A percentile compares a stretch with the other conserved stretches of the same genome.
Conservation (phyloP, 2,329 filamentous ascomycete genomes). For the Ascochyta koolunga region DNA sequence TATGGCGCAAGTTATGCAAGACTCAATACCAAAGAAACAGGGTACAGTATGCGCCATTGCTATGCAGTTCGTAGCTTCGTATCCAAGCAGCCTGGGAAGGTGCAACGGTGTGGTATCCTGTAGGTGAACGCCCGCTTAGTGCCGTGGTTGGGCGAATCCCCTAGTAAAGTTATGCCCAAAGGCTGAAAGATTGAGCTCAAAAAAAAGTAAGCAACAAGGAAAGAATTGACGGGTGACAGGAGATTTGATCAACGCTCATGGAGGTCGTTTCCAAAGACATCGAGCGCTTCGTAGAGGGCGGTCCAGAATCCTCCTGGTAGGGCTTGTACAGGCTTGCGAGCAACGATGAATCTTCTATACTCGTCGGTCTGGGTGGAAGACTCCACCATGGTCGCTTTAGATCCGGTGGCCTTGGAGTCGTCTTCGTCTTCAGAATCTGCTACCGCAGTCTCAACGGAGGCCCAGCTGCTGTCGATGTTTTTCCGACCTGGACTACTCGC, state of each 20-base stretch:
- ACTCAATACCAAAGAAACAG: background rate
- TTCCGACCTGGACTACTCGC: background rate
- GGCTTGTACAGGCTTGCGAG: constrained; percentile 18
- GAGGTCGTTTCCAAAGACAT: constrained; percentile 22
- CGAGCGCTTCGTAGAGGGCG: constrained; percentile 28
- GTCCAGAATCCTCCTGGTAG: constrained; percentile 27
- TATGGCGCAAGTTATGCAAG: background rate
- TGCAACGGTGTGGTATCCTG: constrained; percentile 4
- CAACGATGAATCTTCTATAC: constrained; percentile 11
- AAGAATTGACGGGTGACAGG: background rate
- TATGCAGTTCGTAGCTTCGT: constrained; percentile 17
- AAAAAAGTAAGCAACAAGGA: background rate
- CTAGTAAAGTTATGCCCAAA: background rate
- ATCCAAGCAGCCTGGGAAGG: background rate
- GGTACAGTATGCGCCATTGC: constrained; percentile 14
- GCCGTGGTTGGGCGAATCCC: background rate
- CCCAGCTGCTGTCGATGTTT: constrained; percentile 8
- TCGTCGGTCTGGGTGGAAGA: constrained; percentile 12
- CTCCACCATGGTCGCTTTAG: constrained; percentile 11
- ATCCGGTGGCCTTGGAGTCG: background rate
- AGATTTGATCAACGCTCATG: constrained; percentile 5
- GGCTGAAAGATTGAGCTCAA: background rate
- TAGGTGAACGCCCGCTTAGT: constrained; percentile 2
- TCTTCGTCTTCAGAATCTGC: background rate
- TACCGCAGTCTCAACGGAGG: constrained; percentile 10